Evolutionary conservation across 768 basidiomycete genomes (phyloP), one percentile per base, ranked within the genome.

Genomic region (Amanita rimosa): DNA sequence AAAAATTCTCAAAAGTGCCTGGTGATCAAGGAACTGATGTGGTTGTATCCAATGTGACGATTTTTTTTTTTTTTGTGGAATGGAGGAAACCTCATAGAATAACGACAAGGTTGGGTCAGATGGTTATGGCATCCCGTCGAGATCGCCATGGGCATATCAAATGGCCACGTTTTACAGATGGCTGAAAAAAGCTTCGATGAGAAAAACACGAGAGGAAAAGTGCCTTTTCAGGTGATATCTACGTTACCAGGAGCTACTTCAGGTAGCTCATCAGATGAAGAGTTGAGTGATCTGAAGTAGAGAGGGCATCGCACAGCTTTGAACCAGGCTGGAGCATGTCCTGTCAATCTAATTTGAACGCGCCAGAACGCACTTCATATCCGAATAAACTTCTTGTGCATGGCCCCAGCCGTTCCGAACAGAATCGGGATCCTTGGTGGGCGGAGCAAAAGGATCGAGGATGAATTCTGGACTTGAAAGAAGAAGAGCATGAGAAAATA

Each of bases 11-110:
- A 33, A 31, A 22, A 38, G 47, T 48, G 37, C 47, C 47, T 48
- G 47, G 46, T 11, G 37, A 38, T 48, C 26, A 39, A 33, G 47
- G 38, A 10, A 48, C 29, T 29, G 45, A 46, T 46, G 35, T 14
- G 24, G 45, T 46, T 46, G 22, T 31, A 29, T 9, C n/a, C 27
- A 44, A 27, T 44, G 4, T 6, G n/a, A 6, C 13, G 9, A 24
- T 24, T 24, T n/a, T n/a, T n/a, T n/a, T n/a, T n/a, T n/a, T n/a
- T n/a, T 24, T 13, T 24, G 22, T 24, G 16, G 24, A 43, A 24
- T n/a, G 29, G 13, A 43, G 6, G 13, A 24, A 13, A 43, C 27
- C 10, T 6, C 41, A 29, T 27, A 7, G 24, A 29, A 22, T 43
- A 7, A 24, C 17, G 17, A 39, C 19, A 21, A 17, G 11, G 38